These are phyloP conservation scores for Eucalyptus globulus DNA, from an alignment of 345 rosid species.

Conservation along the genomic window DNA sequence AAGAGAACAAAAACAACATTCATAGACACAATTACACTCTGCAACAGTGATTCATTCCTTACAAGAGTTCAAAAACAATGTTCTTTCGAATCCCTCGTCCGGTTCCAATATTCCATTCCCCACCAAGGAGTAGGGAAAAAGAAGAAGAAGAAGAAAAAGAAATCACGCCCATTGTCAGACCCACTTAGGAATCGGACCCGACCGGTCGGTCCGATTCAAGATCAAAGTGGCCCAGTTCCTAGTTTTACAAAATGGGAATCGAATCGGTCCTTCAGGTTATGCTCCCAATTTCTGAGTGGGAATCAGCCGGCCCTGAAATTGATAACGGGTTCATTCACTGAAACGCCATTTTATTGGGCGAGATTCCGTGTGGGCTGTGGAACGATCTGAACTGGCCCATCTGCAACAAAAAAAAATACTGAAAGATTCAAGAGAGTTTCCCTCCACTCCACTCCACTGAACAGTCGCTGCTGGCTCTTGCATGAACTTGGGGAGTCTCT, in stretches of 20 bases:
- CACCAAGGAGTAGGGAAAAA: not conserved
- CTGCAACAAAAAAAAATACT: not conserved
- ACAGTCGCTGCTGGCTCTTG: not conserved
- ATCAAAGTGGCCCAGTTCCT: too few species aligned
- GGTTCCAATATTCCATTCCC: too few species aligned
- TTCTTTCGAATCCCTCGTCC: not conserved
- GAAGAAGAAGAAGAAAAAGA: too few species aligned
- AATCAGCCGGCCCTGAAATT: too few species aligned
- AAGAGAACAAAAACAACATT: too few species aligned
- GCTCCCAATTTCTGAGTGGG: too few species aligned
- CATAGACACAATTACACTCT: not conserved
- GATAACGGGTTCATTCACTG: too few species aligned
- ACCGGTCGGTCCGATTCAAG: too few species aligned
- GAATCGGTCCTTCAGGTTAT: too few species aligned
- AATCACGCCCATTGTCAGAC: rapidly evolving
- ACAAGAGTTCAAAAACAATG: not conserved
- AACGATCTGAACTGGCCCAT: not conserved
- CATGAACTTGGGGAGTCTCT: not conserved
- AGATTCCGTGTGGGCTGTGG: not conserved
- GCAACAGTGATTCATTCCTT: not conserved
- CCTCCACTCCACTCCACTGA: not conserved
- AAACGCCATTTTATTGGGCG: too few species aligned
- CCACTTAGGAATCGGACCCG: too few species aligned
- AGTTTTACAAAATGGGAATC: too few species aligned
- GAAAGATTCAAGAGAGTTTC: not conserved